Conservation (phyloP, 371 early-diverging fungal genomes). For the Mucor indicus region DNA sequence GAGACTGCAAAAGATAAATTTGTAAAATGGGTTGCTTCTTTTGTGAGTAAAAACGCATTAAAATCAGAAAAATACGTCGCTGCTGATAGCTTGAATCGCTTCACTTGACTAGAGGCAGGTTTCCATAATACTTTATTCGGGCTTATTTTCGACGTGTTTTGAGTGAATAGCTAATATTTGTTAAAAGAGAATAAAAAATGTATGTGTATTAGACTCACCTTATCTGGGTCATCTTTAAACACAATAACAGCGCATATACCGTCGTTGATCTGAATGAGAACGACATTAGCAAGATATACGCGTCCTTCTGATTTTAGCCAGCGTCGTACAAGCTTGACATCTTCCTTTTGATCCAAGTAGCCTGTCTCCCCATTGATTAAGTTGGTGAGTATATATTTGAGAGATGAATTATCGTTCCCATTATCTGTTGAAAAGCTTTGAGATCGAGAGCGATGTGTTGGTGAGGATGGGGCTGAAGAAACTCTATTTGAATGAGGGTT, state of each 20-base stretch:
- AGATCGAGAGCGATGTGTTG: conserved; percentile 23
- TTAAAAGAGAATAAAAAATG: neutral
- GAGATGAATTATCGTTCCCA: conserved; percentile 10
- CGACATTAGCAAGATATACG: conserved; percentile 19
- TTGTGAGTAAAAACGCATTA: conserved; percentile 36
- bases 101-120: conserved; percentile 18
- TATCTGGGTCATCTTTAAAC: conserved; percentile 28
- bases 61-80: conserved; percentile 30
- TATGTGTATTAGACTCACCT: conserved; percentile 1
- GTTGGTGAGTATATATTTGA: conserved; percentile 24
- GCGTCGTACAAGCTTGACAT: conserved; percentile 27
- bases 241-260: conserved; percentile 30
- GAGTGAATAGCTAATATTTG: neutral
- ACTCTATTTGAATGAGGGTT: conserved; percentile 1
- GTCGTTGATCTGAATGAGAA: conserved; percentile 14
- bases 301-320: conserved; percentile 27
- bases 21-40: conserved; percentile 46
- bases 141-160: neutral
- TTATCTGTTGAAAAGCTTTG: conserved; percentile 20
- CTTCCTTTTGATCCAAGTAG: conserved; percentile 22
- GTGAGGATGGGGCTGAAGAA: conserved; percentile 31
- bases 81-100: conserved; percentile 22
- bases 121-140: conserved; percentile 10
- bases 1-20: conserved; percentile 36
- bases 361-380: conserved; percentile 21